Conservation (phyloP, 331 rosid species). For the Arachis monticola region DNA sequence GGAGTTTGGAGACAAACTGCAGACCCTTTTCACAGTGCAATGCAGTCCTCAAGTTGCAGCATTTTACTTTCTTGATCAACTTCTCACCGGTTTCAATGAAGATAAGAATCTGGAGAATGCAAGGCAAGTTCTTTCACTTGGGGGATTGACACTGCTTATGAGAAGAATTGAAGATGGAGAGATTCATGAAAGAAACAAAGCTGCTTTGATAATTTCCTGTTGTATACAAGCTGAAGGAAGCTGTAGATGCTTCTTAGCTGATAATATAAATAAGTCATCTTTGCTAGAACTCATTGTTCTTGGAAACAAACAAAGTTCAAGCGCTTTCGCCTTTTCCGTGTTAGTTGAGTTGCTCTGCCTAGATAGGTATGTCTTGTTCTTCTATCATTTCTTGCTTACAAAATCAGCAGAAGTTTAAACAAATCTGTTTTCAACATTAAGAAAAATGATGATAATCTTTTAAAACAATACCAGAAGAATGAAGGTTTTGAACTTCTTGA, state of each 20-base stretch:
- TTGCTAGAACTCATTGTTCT: conserved; percentile 72
- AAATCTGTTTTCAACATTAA: conserved; percentile 19
- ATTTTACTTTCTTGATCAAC: conserved; percentile 77
- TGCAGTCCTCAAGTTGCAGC: conserved; percentile 79
- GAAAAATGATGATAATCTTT: conserved; percentile 31
- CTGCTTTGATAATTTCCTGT: conserved; percentile 53
- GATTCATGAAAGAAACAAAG: conserved; percentile 50
- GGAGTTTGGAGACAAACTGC: conserved; percentile 81
- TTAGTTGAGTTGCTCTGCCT: conserved; percentile 70
- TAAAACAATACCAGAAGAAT: conserved; percentile 58
- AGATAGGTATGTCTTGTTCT: conserved; percentile 51
- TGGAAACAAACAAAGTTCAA: conserved; percentile 47
- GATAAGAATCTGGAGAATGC: conserved; percentile 85
- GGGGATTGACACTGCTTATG: conserved; percentile 70
- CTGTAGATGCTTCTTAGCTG: conserved; percentile 69
- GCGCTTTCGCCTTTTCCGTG: conserved; percentile 54
- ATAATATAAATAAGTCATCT: conserved; percentile 55
- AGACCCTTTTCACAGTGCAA: conserved; percentile 72
- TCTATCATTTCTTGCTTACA: neutral
- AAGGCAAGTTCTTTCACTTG: conserved; percentile 70
- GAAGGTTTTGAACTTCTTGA: conserved; percentile 54
- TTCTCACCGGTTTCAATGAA: conserved; percentile 81
- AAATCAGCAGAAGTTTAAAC: neutral
- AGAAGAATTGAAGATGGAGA: conserved; percentile 67
- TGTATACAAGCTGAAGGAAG: conserved; percentile 82